Conservation (phyloP, 768 basidiomycete species). For the Tricholoma furcatifolium region DNA sequence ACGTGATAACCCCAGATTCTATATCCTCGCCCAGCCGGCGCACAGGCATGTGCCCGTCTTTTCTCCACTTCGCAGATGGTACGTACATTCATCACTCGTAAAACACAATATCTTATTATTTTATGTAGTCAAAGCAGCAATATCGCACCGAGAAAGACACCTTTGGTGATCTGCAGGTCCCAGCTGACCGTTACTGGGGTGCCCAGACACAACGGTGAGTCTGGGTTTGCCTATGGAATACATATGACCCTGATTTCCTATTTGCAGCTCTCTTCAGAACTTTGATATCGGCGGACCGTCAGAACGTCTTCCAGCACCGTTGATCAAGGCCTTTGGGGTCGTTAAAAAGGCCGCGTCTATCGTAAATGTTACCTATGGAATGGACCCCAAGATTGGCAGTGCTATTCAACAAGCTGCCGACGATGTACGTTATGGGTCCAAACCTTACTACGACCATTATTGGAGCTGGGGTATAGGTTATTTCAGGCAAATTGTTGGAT, state of each 20-base stretch:
- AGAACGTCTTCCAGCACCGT: slow-evolving; percentile 90
- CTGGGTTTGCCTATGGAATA: not conserved
- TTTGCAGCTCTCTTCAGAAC: slow-evolving; percentile 78
- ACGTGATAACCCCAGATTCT: slow-evolving; percentile 35
- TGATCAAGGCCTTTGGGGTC: slow-evolving; percentile 97
- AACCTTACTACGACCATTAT: not conserved
- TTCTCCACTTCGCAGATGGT: slow-evolving; percentile 37
- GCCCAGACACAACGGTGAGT: slow-evolving; percentile 92
- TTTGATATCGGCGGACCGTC: slow-evolving; percentile 97
- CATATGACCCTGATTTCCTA: not conserved
- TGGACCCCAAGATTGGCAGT: slow-evolving; percentile 83
- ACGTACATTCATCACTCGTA: slow-evolving; percentile 7
- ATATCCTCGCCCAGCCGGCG: slow-evolving; percentile 15
- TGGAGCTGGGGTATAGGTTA: slow-evolving; percentile 59
- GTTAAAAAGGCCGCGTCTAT: slow-evolving; percentile 95
- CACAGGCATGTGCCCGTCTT: slow-evolving; percentile 22
- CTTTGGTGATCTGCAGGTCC: slow-evolving; percentile 91
- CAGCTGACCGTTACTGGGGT: slow-evolving; percentile 84
- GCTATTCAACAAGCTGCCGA: slow-evolving; percentile 94
- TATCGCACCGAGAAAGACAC: slow-evolving; percentile 89
- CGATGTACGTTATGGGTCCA: slow-evolving; percentile 51
- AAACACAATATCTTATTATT: not conserved
- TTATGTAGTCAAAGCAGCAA: slow-evolving; percentile 40
- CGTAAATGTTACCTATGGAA: slow-evolving; percentile 87
- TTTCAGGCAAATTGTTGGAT: slow-evolving; percentile 89